Evolutionary conservation across 1,284 basidiomycete genomes (phyloP), one percentile per base, ranked within the genome.

Genomic region (Ganoderma boninense): DNA sequence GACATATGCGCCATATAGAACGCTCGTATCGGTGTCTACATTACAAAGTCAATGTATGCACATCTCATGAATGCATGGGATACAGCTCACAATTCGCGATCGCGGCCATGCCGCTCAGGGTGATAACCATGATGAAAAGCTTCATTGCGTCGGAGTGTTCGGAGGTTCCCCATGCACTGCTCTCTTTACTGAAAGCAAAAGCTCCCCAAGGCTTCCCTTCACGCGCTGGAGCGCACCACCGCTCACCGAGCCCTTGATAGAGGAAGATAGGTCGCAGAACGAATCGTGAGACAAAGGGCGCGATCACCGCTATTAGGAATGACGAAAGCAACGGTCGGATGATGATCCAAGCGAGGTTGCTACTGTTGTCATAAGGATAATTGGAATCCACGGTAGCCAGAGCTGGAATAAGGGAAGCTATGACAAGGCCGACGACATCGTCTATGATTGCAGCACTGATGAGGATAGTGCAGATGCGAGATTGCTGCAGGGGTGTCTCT

Each of bases 391-490:
- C 14, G 2, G 65, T 38, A 4, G 76, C 82, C 0, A 89, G 76
- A 0, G 81, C 78, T 5, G 79, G 76, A 29, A 89, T 80, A 32
- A 89, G 80, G 32, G 84, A 82, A 11, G 84, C 81, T 42, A 90
- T 81, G 57, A 89, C 84, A 26, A 89, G 83, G 0, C 86, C 88
- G 10, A 88, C 77, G 11, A 89, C 82, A 74, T 89, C 88, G 77
- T 89, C 87, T 64, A 88, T 81, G 23, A 90, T 80, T 0, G 88
- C 88, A 0, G 87, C 87, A 44, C 82, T 84, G 26, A 87, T 80
- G 18, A 90, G 79, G 2, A 87, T 82, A 0, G 85, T 85, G 4
- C 86, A 87, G 0, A 88, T 80, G 29, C 83, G 79, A 0, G 86
- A 86, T 40, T 82, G 78, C 1, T 82, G 80, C 14, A 89, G 77